These are phyloP conservation scores for Penicillium polonicum DNA, from an alignment of 2,329 filamentous ascomycete genomes.

Conservation along the genomic window DNA sequence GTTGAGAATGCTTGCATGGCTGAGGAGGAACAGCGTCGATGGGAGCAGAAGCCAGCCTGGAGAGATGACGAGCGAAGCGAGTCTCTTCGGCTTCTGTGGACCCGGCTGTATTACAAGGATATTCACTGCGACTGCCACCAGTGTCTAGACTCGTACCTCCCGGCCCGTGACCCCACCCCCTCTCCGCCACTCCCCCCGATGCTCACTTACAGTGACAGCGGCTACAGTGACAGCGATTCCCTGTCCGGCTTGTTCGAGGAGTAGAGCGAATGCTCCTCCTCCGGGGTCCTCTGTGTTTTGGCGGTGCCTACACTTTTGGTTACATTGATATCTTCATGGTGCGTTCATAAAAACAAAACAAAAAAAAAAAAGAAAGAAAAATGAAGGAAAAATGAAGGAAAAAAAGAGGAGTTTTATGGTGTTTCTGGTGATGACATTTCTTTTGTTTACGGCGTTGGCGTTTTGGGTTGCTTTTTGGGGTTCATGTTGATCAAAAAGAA, in stretches of 20 bases:
- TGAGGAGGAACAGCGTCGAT: not conserved
- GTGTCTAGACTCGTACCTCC: not conserved
- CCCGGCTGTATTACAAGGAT: not conserved
- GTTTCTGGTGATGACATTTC: not conserved
- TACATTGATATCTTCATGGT: not conserved
- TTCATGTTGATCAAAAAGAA: not conserved
- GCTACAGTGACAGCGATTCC: no score
- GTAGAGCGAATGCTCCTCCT: not conserved
- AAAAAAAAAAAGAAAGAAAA: not conserved
- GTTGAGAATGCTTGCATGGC: not conserved
- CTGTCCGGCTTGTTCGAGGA: not conserved
- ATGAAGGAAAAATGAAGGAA: not conserved
- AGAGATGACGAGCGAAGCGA: not conserved
- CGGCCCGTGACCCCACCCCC: not conserved
- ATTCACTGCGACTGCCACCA: not conserved
- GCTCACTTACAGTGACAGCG: no score
- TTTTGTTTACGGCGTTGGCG: not conserved
- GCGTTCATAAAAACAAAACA: not conserved
- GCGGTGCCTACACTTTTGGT: not conserved
- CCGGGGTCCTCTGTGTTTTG: not conserved
- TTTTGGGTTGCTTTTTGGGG: not conserved
- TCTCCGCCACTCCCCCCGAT: not conserved
- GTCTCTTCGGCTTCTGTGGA: not conserved
- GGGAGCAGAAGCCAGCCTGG: not conserved
- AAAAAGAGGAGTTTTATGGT: no score